Evolutionary conservation across 2,329 filamentous ascomycete genomes (phyloP).

Genomic region (Ceratocystis cacaofunesta): DNA sequence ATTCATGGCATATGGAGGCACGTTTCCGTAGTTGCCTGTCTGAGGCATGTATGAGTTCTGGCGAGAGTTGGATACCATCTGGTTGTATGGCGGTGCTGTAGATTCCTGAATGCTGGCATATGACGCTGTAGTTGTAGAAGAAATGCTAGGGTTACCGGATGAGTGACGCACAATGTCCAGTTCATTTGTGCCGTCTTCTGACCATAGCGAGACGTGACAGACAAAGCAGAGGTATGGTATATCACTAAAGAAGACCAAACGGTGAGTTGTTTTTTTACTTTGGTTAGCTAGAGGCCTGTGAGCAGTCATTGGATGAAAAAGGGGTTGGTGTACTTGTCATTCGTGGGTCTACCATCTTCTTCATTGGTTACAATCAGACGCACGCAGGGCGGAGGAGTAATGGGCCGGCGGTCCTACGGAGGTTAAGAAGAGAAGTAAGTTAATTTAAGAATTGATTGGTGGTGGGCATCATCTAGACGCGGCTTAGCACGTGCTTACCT

Average conservation of each 20-base stretch:
- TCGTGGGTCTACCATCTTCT: constrained; percentile 43
- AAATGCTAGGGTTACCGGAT: constrained; percentile 60
- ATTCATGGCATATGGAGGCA: constrained; percentile 16
- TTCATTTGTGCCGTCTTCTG: constrained; percentile 48
- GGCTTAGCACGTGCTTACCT: constrained; percentile 39
- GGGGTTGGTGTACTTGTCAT: constrained; percentile 11
- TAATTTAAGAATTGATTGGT: neutral
- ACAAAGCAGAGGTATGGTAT: constrained; percentile 39
- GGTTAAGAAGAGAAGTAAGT: neutral
- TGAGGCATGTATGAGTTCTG: constrained; percentile 22
- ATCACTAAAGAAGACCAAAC: constrained; percentile 33
- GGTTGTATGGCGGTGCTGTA: constrained; percentile 23
- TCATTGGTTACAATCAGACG: constrained; percentile 65
- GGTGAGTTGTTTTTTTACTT: neutral
- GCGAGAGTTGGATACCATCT: constrained; percentile 26
- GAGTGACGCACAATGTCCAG: constrained; percentile 51
- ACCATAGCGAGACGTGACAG: constrained; percentile 53
- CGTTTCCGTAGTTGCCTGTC: constrained; percentile 18
- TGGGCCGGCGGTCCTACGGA: constrained; percentile 72
- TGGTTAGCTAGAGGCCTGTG: neutral
- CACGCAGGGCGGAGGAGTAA: constrained; percentile 89
- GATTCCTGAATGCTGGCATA: constrained; percentile 20
- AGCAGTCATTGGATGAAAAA: neutral
- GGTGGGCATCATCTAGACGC: neutral
- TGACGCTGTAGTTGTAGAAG: constrained; percentile 52